phyloP scores from a whole-genome alignment of 345 rosid species.

The Populus deltoides region DNA sequence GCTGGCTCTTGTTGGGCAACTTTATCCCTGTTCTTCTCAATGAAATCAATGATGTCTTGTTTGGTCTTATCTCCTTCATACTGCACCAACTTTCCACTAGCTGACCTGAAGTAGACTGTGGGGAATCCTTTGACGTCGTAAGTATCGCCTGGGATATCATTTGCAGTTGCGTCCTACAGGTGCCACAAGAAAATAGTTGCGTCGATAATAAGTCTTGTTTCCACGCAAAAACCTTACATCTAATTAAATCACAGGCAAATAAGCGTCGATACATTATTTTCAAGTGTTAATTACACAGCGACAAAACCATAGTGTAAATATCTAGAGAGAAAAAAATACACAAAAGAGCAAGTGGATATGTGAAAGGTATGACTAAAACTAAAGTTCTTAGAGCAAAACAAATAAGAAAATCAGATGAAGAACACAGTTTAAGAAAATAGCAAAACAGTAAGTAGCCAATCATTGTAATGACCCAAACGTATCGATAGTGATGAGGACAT shows the following conservation, averaged over 20 bases:
- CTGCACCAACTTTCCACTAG: constrained; percentile 51
- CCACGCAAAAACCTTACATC: not conserved
- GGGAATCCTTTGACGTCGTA: constrained; percentile 89
- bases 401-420: not conserved
- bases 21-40: constrained; percentile 74
- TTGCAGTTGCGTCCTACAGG: constrained; percentile 78
- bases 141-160: constrained; percentile 59
- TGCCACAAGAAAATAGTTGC: not conserved
- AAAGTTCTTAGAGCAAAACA: not conserved
- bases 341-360: not conserved
- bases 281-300: not conserved
- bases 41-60: constrained; percentile 74
- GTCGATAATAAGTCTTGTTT: not conserved
- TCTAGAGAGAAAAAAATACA: not conserved
- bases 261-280: not conserved
- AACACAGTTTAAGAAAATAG: not conserved
- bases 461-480: not conserved
- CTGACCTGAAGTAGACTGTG: constrained; percentile 69
- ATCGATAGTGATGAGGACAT: not conserved
- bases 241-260: not conserved
- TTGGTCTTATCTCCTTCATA: constrained; percentile 81
- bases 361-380: not conserved
- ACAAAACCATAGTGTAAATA: no score
- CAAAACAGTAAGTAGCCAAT: not conserved
- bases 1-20: constrained; percentile 29